A percentile compares a stretch with the other conserved stretches of the same genome.
Conservation (phyloP, 2,329 filamentous ascomycete genomes). For the Paecilomyces sp. region DNA sequence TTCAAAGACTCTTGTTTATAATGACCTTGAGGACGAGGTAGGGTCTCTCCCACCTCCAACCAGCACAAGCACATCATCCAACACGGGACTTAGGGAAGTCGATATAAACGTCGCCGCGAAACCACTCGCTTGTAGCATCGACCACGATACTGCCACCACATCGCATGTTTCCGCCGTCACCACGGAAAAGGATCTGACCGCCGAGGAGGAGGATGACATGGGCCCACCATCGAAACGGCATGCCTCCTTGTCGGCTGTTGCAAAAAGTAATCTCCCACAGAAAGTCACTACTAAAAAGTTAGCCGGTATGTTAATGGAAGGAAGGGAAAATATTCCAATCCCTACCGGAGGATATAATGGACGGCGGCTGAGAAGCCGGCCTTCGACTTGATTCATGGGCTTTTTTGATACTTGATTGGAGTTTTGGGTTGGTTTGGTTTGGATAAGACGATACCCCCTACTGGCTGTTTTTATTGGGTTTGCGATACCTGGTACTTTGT, state of each 20-base stretch:
- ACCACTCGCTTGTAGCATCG: constrained; percentile 17
- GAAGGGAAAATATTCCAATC: constrained; percentile 36
- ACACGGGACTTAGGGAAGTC: constrained; percentile 44
- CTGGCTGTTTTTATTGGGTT: neutral
- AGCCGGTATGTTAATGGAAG: constrained; percentile 32
- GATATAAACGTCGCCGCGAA: constrained; percentile 40
- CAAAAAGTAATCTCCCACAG: constrained; percentile 36
- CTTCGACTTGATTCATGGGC: constrained; percentile 14
- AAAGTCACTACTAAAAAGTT: constrained; percentile 32
- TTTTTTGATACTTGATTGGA: neutral
- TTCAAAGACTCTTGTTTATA: constrained; percentile 47
- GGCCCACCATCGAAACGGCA: constrained; percentile 8
- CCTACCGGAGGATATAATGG: constrained; percentile 17
- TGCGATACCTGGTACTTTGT: neutral
- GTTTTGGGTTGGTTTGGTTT: neutral
- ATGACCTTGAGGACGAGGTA: constrained; percentile 38
- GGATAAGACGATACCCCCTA: neutral
- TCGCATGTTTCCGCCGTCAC: neutral
- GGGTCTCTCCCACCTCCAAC: constrained; percentile 21
- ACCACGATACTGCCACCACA: constrained; percentile 5
- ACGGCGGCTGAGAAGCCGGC: constrained; percentile 23
- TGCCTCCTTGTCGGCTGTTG: constrained; percentile 11
- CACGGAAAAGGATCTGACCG: no score
- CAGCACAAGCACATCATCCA: constrained; percentile 25
- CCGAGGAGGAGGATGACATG: neutral